Percentiles rank a stretch among this genome's conserved stretches.
Evolutionary conservation across 2,329 filamentous ascomycete genomes (phyloP).

Genomic region (Teratosphaeria viscida): DNA sequence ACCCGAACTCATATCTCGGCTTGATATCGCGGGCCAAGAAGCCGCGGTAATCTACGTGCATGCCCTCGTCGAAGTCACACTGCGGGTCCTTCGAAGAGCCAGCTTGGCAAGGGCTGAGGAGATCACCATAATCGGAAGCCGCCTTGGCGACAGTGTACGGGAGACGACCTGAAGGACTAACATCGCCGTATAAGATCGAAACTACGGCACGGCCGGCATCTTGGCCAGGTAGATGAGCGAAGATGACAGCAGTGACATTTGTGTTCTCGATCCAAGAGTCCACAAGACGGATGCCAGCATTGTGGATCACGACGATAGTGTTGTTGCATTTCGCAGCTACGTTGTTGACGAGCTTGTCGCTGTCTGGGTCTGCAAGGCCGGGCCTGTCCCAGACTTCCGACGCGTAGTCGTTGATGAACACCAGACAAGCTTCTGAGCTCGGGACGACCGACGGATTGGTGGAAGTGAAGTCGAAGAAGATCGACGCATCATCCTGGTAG

Average conservation of each 20-base stretch:
- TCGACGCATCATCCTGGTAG: conserved; percentile 43
- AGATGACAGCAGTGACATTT: conserved; percentile 55
- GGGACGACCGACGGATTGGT: conserved; percentile 40
- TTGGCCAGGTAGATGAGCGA: conserved; percentile 55
- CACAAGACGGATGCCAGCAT: conserved; percentile 50
- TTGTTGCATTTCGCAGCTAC: conserved; percentile 51
- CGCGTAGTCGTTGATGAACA: conserved; percentile 49
- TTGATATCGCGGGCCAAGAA: conserved; percentile 22
- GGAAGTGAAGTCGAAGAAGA: conserved; percentile 50
- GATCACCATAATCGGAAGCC: conserved; percentile 44
- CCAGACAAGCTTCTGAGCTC: conserved; percentile 34
- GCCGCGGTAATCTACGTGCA: conserved; percentile 29
- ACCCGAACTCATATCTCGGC: conserved; percentile 27
- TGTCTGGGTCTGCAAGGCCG: conserved; percentile 29
- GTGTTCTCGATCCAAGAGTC: conserved; percentile 52
- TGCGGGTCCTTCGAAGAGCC: conserved; percentile 16
- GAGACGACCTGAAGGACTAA: conserved; percentile 47
- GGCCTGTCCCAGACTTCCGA: conserved; percentile 30
- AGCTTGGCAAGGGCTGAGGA: conserved; percentile 26
- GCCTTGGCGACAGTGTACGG: conserved; percentile 52
- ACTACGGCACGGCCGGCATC: conserved; percentile 49
- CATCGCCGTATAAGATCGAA: conserved; percentile 47
- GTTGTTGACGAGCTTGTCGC: conserved; percentile 46
- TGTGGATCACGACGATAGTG: conserved; percentile 56
- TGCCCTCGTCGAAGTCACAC: conserved; percentile 25